These are phyloP conservation scores for Teunomyces lycoperdinae DNA, from an alignment of 805 yeast species.

Conservation along the genomic window DNA sequence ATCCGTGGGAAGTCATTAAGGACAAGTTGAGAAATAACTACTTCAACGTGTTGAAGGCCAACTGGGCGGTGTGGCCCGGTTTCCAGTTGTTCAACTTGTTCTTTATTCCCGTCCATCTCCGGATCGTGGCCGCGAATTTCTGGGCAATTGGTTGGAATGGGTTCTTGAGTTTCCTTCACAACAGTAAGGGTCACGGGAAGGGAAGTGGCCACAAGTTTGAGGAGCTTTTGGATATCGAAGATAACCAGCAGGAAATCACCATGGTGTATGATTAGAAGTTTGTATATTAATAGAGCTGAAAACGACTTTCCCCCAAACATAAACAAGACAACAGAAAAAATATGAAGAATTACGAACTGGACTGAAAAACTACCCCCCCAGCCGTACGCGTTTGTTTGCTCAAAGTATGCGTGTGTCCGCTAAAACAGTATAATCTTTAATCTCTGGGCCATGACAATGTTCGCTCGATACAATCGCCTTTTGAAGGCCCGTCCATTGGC, in stretches of 20 bases:
- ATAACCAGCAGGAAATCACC: slow-evolving; percentile 31
- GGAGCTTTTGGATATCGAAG: slow-evolving; percentile 39
- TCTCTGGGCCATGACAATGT: slow-evolving; percentile 8
- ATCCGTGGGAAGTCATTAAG: slow-evolving; percentile 30
- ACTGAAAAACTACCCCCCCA: too few species aligned
- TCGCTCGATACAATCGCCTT: slow-evolving; percentile 22
- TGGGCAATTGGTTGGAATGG: slow-evolving; percentile 45
- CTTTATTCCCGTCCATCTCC: slow-evolving; percentile 37
- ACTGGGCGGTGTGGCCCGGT: slow-evolving; percentile 44
- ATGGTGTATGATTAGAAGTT: slow-evolving; percentile 27
- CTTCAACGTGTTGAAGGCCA: slow-evolving; percentile 39
- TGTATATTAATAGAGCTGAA: neutral
- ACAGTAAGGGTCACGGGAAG: slow-evolving; percentile 40
- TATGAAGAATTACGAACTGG: neutral
- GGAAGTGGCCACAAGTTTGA: slow-evolving; percentile 35
- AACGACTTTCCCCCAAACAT: too few species aligned
- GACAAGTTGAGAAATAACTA: slow-evolving; percentile 36
- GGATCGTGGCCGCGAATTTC: slow-evolving; percentile 35
- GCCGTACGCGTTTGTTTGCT: too few species aligned
- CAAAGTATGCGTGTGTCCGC: too few species aligned
- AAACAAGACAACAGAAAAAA: neutral
- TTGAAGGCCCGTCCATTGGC: slow-evolving; percentile 36
- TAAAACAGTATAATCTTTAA: too few species aligned
- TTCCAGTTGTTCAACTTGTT: slow-evolving; percentile 38
- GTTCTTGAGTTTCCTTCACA: slow-evolving; percentile 47